Evolutionary conservation across 108 stramenopile genomes (phyloP).

Genomic region (Schizochytrium sp.): DNA sequence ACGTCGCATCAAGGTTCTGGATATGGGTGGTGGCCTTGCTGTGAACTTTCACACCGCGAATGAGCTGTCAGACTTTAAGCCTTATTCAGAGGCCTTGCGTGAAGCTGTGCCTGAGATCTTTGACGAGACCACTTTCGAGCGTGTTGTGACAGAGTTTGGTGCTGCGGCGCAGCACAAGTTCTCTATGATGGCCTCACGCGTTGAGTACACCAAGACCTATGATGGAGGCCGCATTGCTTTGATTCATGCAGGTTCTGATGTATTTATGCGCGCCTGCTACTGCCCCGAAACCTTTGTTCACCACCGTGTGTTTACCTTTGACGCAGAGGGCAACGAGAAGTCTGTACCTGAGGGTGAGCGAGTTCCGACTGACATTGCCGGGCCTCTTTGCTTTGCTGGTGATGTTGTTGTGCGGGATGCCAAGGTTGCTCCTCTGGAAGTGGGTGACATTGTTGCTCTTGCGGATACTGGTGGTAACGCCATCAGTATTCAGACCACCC

Average conservation of each 20-base stretch:
- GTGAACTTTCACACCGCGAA: conserved; percentile 61
- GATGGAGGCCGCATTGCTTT: conserved; percentile 60
- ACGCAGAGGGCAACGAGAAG: neutral
- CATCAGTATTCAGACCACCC: conserved; percentile 58
- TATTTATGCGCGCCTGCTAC: conserved; percentile 66
- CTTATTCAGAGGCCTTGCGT: conserved; percentile 62
- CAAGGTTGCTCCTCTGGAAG: conserved; percentile 41
- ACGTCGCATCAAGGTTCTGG: conserved; percentile 56
- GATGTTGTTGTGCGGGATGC: conserved; percentile 53
- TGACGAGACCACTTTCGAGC: neutral
- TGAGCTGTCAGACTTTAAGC: conserved; percentile 60
- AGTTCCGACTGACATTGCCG: conserved; percentile 65
- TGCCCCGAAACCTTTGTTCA: conserved; percentile 48
- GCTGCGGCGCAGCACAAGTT: conserved; percentile 8
- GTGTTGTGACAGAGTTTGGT: conserved; percentile 69
- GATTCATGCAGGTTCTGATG: conserved; percentile 67
- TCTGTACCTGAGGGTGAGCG: neutral
- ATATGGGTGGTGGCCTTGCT: conserved; percentile 70
- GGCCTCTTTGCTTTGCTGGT: conserved; percentile 70
- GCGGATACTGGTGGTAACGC: conserved; percentile 68
- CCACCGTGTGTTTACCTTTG: conserved; percentile 46
- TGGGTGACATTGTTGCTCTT: conserved; percentile 64
- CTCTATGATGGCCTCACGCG: conserved; percentile 53
- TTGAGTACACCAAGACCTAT: conserved; percentile 64
- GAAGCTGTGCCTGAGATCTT: conserved; percentile 61